Conservation (phyloP, 805 yeast genomes). For the Pichia phayaonensis region DNA sequence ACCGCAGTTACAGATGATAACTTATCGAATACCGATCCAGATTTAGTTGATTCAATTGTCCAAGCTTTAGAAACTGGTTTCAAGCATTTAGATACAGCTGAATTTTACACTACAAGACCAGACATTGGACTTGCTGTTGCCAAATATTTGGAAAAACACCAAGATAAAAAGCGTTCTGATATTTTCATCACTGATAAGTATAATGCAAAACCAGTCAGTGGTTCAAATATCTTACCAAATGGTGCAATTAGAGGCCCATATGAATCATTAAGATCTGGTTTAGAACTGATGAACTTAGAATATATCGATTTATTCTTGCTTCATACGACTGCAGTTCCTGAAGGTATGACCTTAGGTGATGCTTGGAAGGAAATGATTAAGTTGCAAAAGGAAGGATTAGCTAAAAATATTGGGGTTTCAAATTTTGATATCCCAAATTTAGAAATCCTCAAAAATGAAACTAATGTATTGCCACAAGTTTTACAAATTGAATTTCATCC, state of each 20-base stretch:
- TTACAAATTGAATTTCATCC: conserved; percentile 64
- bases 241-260: conserved; percentile 34
- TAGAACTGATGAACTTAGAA: conserved; percentile 39
- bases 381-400: conserved; percentile 44
- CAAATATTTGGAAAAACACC: conserved; percentile 24
- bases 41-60: conserved; percentile 38
- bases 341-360: conserved; percentile 32
- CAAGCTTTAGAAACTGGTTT: conserved; percentile 45
- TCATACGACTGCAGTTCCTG: conserved; percentile 45
- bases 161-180: conserved; percentile 32
- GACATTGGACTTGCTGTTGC: conserved; percentile 53
- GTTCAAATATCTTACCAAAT: conserved; percentile 8
- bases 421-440: conserved; percentile 44
- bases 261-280: conserved; percentile 37
- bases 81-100: conserved; percentile 59
- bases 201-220: conserved; percentile 19
- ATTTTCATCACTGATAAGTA: conserved; percentile 57
- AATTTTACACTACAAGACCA: conserved; percentile 47
- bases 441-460: conserved; percentile 32
- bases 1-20: conserved; percentile 14
- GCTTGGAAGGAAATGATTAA: conserved; percentile 45
- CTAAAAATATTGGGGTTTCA: conserved; percentile 40
- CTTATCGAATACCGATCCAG: conserved; percentile 18
- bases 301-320: conserved; percentile 56
- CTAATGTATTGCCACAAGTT: conserved; percentile 42